Base-by-base conservation (phyloP, 1,284 basidiomycete genomes). In the Inonotus hispidus region DNA sequence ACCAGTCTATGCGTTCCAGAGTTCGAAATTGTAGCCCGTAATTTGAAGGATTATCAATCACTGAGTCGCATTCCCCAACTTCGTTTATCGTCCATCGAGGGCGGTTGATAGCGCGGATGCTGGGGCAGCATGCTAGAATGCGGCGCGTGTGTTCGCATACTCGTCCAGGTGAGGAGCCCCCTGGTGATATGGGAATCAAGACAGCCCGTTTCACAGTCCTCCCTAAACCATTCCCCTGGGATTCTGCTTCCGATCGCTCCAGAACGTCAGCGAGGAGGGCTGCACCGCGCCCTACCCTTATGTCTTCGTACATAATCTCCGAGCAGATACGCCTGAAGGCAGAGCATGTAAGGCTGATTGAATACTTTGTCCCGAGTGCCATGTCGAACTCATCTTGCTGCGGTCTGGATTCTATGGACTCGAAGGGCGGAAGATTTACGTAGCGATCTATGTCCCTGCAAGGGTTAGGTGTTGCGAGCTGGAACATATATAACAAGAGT, bases 81-180 rank as follows among this genome's bases (percentile, higher is more conserved):
- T n/a, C 16, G 7, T 32, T 21, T 10, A 41, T 19, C 0, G 53
- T 6, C 2, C 35, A 4, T 19, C 23, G 27, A 13, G 45, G 57
- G 27, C 57, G 57, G 23, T 25, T n/a, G 13, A 58, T 16, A 16
- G 32, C 46, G 23, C 45, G 57, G 27, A 58, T 52, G 25, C 52
- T 58, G 25, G 57, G 57, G 29, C 57, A 58, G 21, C 46, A 58
- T 16, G 41, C 55, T 35, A 56, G 46, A 8, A 56, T 56, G 19
- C 55, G 55, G n/a, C 27, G 41, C 23, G 45, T 47, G 8, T 46
- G 23, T 32, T 27, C 45, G 45, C 41, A 46, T 13, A 35, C n/a
- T 13, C 29, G 5, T 8, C 41, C 55, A 45, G 55, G 41, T 3
- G 41, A 16, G 21, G 21, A 46, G 25, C 25, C 29, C 27, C 46